Percentiles rank a stretch among this genome's conserved stretches.
phyloP scores from a whole-genome alignment of 2,329 filamentous ascomycete genomes.

The Byssoonygena ceratinophila region DNA sequence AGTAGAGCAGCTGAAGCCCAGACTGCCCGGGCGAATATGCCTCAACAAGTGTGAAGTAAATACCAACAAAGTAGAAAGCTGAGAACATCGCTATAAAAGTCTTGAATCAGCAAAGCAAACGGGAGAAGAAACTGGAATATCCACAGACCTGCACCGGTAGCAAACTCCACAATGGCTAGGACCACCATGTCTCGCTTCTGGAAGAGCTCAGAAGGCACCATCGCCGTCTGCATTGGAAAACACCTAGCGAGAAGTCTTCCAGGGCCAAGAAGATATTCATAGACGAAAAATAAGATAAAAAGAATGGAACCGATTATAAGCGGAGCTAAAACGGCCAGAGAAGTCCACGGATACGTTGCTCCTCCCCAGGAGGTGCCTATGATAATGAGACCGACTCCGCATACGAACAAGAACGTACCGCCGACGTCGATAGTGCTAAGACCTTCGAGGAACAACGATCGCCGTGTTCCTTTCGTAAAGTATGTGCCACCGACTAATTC shows the following conservation, averaged over 20 bases:
- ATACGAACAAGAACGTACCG: conserved; percentile 48
- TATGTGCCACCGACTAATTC: conserved; percentile 47
- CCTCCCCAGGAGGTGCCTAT: conserved; percentile 49
- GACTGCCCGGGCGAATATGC: conserved; percentile 42
- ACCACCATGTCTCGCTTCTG: conserved; percentile 48
- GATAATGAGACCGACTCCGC: conserved; percentile 45
- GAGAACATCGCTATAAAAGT: conserved; percentile 35
- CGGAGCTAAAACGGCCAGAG: conserved; percentile 41
- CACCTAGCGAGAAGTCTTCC: conserved; percentile 38
- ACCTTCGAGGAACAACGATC: conserved; percentile 35
- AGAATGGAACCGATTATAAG: conserved; percentile 40
- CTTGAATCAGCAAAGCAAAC: conserved; percentile 48
- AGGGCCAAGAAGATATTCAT: conserved; percentile 47
- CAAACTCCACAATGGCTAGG: conserved; percentile 53
- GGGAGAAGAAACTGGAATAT: conserved; percentile 44
- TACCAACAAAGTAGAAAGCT: conserved; percentile 57
- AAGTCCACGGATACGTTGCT: conserved; percentile 43
- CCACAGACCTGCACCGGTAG: conserved; percentile 41
- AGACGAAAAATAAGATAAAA: conserved; percentile 37
- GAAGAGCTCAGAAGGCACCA: conserved; percentile 54
- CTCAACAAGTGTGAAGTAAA: conserved; percentile 57
- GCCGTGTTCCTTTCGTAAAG: conserved; percentile 28
- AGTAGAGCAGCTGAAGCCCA: conserved; percentile 51
- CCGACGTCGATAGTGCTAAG: conserved; percentile 47
- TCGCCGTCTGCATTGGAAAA: conserved; percentile 49